Conservation (phyloP, 768 basidiomycete species). For the Mycena filopes region DNA sequence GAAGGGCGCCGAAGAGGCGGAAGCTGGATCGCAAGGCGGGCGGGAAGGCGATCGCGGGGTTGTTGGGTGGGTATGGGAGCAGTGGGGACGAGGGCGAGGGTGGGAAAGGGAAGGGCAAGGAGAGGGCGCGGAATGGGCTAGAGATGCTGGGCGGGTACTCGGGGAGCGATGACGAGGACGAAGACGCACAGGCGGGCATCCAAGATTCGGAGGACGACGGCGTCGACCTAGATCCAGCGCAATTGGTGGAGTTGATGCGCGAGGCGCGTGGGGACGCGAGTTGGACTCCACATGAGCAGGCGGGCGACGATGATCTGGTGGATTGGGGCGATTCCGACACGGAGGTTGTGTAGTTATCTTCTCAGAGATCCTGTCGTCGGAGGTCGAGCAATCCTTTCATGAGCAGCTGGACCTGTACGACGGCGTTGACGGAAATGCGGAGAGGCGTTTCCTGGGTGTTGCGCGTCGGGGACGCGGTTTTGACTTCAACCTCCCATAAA, state of each 20-base stretch:
- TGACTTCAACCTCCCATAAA: conserved; percentile 90
- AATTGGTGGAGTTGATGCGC: conserved; percentile 48
- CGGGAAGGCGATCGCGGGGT: conserved; percentile 63
- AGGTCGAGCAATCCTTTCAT: conserved; percentile 68
- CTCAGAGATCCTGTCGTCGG: conserved; percentile 64
- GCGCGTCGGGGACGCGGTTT: conserved; percentile 80
- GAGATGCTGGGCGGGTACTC: conserved; percentile 54
- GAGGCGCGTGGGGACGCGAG: conserved; percentile 44
- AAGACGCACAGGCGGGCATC: conserved; percentile 27
- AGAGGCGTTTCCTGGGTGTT: conserved; percentile 83
- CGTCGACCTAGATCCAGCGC: conserved; percentile 47
- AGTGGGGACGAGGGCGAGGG: conserved; percentile 50
- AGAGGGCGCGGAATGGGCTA: conserved; percentile 46
- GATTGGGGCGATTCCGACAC: conserved; percentile 63
- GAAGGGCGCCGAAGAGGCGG: conserved; percentile 59
- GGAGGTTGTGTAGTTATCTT: conserved; percentile 22
- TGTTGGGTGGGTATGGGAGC: conserved; percentile 71
- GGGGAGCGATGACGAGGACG: conserved; percentile 52
- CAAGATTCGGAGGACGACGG: conserved; percentile 39
- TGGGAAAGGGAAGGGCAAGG: conserved; percentile 28
- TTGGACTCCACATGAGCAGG: conserved; percentile 27
- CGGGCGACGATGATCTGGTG: conserved; percentile 46
- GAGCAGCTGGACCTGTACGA: conserved; percentile 81
- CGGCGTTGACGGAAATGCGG: conserved; percentile 74
- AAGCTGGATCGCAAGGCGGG: conserved; percentile 64